A percentile compares a stretch with the other conserved stretches of the same genome.
phyloP scores from a whole-genome alignment of 2,329 filamentous ascomycete species.

The Fonsecaea pugnacius region DNA sequence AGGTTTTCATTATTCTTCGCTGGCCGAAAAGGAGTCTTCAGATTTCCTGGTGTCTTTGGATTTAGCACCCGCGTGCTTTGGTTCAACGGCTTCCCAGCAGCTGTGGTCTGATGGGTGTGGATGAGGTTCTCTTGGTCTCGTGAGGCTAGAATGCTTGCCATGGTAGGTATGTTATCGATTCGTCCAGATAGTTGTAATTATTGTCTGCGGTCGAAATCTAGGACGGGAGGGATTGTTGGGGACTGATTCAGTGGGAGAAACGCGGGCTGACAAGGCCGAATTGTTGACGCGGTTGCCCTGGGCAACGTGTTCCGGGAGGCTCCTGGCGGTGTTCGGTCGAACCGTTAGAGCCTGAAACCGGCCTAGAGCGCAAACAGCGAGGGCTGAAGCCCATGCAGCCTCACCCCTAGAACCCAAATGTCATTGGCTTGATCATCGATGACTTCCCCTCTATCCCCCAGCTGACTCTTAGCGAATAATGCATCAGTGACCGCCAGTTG shows the following conservation, averaged over 20 bases:
- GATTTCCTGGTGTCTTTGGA: slow-evolving; percentile 78
- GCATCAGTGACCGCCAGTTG: slow-evolving; percentile 31
- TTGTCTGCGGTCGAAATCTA: slow-evolving; percentile 4
- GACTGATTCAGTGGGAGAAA: neutral
- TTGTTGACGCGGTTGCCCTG: slow-evolving; percentile 41
- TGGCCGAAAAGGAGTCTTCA: slow-evolving; percentile 81
- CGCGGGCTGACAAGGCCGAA: neutral
- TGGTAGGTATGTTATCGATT: slow-evolving; percentile 23
- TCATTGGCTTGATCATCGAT: slow-evolving; percentile 23
- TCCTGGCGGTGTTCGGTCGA: slow-evolving; percentile 7
- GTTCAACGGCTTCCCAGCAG: slow-evolving; percentile 72
- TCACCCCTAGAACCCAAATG: slow-evolving; percentile 9
- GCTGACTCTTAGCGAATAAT: slow-evolving; percentile 22
- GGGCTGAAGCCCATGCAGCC: slow-evolving; percentile 20
- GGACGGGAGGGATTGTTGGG: neutral
- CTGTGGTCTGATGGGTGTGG: slow-evolving; percentile 72
- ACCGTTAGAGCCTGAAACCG: slow-evolving; percentile 17
- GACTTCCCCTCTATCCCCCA: slow-evolving; percentile 16
- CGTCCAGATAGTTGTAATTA: slow-evolving; percentile 18
- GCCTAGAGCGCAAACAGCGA: slow-evolving; percentile 22
- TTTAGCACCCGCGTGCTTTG: slow-evolving; percentile 65
- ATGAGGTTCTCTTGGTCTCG: slow-evolving; percentile 88
- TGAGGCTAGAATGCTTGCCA: slow-evolving; percentile 69
- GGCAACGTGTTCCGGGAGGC: slow-evolving; percentile 16
- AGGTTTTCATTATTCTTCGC: slow-evolving; percentile 85